Base-by-base conservation (phyloP, 176 grass and related monocot genomes). In the Eragrostis nindensis region DNA sequence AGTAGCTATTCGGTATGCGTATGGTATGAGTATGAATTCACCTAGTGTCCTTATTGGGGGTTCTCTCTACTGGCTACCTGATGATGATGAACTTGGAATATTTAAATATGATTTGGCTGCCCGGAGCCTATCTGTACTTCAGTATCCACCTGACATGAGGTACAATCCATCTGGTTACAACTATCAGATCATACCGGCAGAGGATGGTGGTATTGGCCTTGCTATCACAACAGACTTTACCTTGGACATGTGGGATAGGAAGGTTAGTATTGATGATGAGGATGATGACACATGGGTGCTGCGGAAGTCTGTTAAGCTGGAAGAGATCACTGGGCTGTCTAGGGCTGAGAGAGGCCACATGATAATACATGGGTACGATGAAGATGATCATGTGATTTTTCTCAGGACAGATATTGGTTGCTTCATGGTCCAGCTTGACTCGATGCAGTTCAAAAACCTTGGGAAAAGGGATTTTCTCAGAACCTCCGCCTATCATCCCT, bases 311-410 rank as follows among this genome's bases (percentile, higher is more conserved):
- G 50, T 70, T 18, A 12, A 42, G 6, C 36, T 80, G 1, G 66
- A 69, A 45, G 66, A 69, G 21, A 69, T 69, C 38, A 46, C 66
- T 25, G 66, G 66, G 40, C 41, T 69, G 40, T 69, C 41, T 45
- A 69, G 41, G n/a, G n/a, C 45, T 13, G 41, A 45, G 44, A 71
- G 68, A 71, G 68, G 65, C 4, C 44, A 71, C 44, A 49, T 49
- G 43, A 29, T 82, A 62, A 49, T 82, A 50, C 8, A 72, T 45
- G 69, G 80, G 2, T 82, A 82, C 32, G 80, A 82, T 64, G 80
- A 65, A 73, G 69, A 73, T 41, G 80, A 50, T 73, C 61, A 73
- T 64, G 56, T 41, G 44, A 63, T 73, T 64, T 73, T 73, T 73
- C 61, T 73, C 15, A 52, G 80, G n/a, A 82, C 57, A 0, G 19